Conservation (phyloP, 208 protist genomes). For the Histomonas meleagridis region DNA sequence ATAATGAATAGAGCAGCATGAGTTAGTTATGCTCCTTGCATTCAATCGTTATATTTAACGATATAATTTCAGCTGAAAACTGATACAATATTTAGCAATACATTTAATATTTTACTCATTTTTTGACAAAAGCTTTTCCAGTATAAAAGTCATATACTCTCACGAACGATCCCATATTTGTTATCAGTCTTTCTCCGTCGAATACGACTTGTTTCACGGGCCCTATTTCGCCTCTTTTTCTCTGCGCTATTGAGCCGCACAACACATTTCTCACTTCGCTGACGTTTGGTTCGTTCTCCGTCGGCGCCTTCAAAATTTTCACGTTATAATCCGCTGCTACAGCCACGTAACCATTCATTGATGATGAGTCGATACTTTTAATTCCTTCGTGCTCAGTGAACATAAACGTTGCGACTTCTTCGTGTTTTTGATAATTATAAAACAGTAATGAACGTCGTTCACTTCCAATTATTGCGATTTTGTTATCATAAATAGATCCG, state of each 20-base stretch:
- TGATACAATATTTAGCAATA: no score
- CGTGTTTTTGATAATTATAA: background rate
- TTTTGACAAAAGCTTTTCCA: no score
- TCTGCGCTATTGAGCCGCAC: background rate
- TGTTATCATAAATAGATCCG: background rate
- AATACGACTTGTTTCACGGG: background rate
- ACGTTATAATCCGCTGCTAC: background rate
- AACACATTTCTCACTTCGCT: background rate
- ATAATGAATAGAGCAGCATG: no score
- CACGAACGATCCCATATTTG: background rate
- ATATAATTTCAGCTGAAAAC: no score
- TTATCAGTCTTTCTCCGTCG: slow-evolving; percentile 22
- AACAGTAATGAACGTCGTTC: background rate
- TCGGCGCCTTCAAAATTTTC: background rate
- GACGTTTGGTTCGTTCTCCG: no score
- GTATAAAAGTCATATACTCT: slow-evolving; percentile 31
- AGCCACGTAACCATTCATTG: background rate
- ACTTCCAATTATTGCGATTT: background rate
- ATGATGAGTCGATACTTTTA: background rate
- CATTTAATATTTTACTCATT: no score
- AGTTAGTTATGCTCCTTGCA: no score
- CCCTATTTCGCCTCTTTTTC: background rate
- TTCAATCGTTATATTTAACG: no score
- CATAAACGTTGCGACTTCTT: background rate
- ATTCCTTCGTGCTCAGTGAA: background rate